These are phyloP conservation scores for Pichia phayaonensis DNA, from an alignment of 805 yeast species.

Conservation along the genomic window DNA sequence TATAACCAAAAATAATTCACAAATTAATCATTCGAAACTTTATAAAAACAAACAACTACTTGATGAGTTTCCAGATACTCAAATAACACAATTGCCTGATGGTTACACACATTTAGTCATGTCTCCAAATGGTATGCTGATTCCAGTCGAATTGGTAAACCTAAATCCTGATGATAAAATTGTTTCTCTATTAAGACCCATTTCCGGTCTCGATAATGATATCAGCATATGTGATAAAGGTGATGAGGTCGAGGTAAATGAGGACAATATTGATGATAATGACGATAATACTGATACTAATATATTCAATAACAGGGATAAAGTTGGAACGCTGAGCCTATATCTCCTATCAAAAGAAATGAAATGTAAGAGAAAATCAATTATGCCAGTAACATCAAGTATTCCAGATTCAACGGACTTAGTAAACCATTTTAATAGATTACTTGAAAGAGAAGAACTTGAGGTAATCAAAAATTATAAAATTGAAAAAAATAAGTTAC, in stretches of 20 bases:
- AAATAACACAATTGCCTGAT: conserved; percentile 15
- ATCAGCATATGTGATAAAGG: background rate
- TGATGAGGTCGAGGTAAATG: background rate
- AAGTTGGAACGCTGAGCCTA: conserved; percentile 13
- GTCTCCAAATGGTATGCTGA: conserved; percentile 25
- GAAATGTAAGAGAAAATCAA: background rate
- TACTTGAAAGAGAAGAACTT: conserved; percentile 1
- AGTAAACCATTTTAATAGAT: conserved; percentile 5
- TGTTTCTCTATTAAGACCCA: conserved; percentile 3
- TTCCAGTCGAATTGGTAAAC: conserved; percentile 22
- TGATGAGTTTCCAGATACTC: background rate
- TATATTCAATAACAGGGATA: conserved; percentile 6
- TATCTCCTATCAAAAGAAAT: conserved; percentile 14
- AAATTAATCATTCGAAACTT: background rate
- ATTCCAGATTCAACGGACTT: background rate
- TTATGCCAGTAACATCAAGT: background rate
- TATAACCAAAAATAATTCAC: background rate
- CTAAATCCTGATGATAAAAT: background rate
- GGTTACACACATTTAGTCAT: conserved; percentile 26
- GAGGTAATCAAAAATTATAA: conserved; percentile 7
- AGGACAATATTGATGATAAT: no score
- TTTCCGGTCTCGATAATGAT: background rate
- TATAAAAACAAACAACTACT: background rate
- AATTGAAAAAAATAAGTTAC: conserved; percentile 5
- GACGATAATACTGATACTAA: background rate